Evolutionary conservation across 139 green algal genomes (phyloP), one percentile per base, ranked within the genome.

Genomic region (Nannochloris sp.): DNA sequence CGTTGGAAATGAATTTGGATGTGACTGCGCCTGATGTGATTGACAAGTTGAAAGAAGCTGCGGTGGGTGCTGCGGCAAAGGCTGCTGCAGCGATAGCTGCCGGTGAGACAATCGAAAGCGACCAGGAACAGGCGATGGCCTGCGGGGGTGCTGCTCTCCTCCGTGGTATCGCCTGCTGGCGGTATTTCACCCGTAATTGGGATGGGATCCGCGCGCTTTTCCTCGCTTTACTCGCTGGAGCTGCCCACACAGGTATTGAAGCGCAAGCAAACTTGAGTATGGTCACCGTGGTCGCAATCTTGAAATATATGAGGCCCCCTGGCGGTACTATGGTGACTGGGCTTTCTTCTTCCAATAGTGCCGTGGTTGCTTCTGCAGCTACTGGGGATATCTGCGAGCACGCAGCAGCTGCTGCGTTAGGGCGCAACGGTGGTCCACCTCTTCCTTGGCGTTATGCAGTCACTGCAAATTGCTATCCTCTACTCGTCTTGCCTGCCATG

Each of bases 391-490:
- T 64, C n/a, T 64, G 56, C 23, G 15, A 55, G 19, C 24, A 64
- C 31, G 33, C 47, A 36, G 32, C 44, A 13, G 23, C 42, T n/a
- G 23, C 27, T 8, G 36, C 29, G 15, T 24, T n/a, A 45, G n/a
- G 46, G 25, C 38, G 32, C 5, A 4, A 24, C 56, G 25, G 6
- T 30, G 56, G n/a, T 46, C 15, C 56, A 19, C 57, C 71, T 55
- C 27, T 87, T 33, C 79, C 82, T 60, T 89, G 83, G 74, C 76
- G 84, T 29, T 89, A 87, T 64, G 37, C 36, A 34, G 44, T 85
- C 30, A 59, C 83, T 38, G 73, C 82, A 38, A 86, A 86, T 54
- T 65, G 51, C 7, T 23, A 81, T 13, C 67, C 85, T 19, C 13
- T 85, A 56, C 68, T 89, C 57, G 62, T 90, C 44, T 60, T 87